These are phyloP conservation scores for Chrysosporium keratinophilum DNA, from an alignment of 2,329 filamentous ascomycete species.

Conservation along the genomic window DNA sequence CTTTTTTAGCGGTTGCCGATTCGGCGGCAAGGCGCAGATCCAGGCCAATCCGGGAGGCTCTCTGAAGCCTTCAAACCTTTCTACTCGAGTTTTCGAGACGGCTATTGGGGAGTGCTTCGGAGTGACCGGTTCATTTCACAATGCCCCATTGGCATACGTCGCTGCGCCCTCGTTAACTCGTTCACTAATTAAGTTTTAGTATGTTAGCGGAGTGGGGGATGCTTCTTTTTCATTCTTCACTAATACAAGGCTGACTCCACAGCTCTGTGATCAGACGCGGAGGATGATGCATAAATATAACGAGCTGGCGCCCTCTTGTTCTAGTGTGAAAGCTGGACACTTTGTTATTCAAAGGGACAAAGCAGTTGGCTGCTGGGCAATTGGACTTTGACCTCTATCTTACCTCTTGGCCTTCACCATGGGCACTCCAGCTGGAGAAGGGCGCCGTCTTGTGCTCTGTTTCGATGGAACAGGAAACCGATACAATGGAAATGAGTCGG, in stretches of 20 bases:
- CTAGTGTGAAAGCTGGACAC: too few species aligned
- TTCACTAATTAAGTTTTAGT: too few species aligned
- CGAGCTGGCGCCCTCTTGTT: too few species aligned
- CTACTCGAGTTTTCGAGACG: not conserved
- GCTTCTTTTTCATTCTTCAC: too few species aligned
- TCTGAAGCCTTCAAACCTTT: not conserved
- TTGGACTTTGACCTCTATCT: too few species aligned
- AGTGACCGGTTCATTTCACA: not conserved
- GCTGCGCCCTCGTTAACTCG: not conserved
- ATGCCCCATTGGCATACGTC: not conserved
- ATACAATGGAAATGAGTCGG: slow-evolving; percentile 30
- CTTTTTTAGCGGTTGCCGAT: not conserved
- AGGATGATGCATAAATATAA: too few species aligned
- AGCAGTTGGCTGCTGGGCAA: too few species aligned
- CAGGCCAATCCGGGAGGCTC: not conserved
- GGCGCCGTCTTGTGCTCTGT: slow-evolving; percentile 18
- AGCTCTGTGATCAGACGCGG: too few species aligned
- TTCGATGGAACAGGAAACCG: slow-evolving; percentile 25
- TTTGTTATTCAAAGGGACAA: too few species aligned
- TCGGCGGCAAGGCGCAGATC: slow-evolving; percentile 6
- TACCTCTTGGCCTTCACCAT: not conserved
- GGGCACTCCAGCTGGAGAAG: not conserved
- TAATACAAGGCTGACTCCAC: too few species aligned
- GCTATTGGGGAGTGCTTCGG: not conserved
- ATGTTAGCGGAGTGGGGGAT: too few species aligned